These are phyloP conservation scores for Cokeromyces recurvatus DNA, from an alignment of 371 early-diverging fungal genomes.

Conservation along the genomic window DNA sequence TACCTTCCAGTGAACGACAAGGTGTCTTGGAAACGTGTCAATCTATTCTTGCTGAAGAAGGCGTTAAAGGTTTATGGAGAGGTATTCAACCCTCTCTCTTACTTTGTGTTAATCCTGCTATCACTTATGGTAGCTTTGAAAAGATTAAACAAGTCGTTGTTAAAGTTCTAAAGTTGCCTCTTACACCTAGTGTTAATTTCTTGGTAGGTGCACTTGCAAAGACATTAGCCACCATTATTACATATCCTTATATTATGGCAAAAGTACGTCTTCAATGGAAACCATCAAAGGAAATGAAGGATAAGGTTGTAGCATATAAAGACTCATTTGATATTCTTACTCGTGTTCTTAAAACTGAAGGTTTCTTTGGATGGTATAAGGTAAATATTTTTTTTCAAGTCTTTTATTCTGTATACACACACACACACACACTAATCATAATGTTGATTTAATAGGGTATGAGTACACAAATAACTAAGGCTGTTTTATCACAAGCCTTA, in stretches of 20 bases:
- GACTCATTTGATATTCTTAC: constrained; percentile 84
- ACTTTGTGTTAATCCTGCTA: constrained; percentile 92
- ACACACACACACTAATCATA: too few relatives aligned
- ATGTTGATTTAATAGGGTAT: constrained; percentile 81
- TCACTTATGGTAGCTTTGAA: constrained; percentile 96
- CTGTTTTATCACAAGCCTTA: constrained; percentile 93
- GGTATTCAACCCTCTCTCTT: constrained; percentile 89
- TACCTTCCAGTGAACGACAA: constrained; percentile 53
- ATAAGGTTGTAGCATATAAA: constrained; percentile 60
- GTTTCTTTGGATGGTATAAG: constrained; percentile 90
- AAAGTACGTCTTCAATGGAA: constrained; percentile 95
- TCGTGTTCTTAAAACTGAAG: constrained; percentile 76
- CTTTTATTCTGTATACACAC: too few relatives aligned
- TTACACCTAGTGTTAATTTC: constrained; percentile 80
- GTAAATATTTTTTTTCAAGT: too few relatives aligned
- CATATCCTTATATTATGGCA: constrained; percentile 97
- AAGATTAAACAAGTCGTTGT: constrained; percentile 69
- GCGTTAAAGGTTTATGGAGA: constrained; percentile 80
- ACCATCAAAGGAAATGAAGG: constrained; percentile 62
- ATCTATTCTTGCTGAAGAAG: constrained; percentile 80
- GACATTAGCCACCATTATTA: constrained; percentile 83
- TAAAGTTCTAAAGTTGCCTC: constrained; percentile 28
- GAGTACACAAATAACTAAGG: constrained; percentile 94
- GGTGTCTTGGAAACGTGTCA: constrained; percentile 51
- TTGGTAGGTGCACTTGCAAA: constrained; percentile 89